Conservation (phyloP, 2,329 filamentous ascomycete species). For the Purpureocillium takamizusanense region DNA sequence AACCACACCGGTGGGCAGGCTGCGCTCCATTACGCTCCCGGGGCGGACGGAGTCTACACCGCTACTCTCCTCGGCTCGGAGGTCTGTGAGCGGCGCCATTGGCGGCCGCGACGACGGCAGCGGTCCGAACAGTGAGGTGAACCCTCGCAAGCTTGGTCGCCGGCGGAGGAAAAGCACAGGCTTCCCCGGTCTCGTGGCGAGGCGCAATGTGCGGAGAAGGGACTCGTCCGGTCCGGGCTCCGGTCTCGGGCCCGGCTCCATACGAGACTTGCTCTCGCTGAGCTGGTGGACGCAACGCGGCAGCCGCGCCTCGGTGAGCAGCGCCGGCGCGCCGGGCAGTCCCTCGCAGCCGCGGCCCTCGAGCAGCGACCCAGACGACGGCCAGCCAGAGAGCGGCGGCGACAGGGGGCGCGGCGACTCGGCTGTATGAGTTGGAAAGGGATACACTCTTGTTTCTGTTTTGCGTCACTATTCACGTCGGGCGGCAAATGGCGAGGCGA, state of each 20-base stretch:
- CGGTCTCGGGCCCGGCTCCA: constrained; percentile 33
- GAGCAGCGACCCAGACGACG: constrained; percentile 11
- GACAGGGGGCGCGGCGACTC: constrained; percentile 14
- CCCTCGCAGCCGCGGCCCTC: constrained; percentile 7
- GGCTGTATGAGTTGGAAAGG: constrained; percentile 20
- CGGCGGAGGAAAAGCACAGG: constrained; percentile 50
- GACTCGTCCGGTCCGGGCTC: constrained; percentile 27
- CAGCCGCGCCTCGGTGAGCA: constrained; percentile 6
- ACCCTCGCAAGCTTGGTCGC: constrained; percentile 23
- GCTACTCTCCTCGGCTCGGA: constrained; percentile 24
- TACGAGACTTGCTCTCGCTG: constrained; percentile 44
- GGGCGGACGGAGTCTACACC: constrained; percentile 29
- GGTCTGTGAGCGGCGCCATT: constrained; percentile 19
- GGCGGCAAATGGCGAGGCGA: constrained; percentile 4
- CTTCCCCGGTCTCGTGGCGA: constrained; percentile 51
- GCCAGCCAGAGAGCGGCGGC: constrained; percentile 2
- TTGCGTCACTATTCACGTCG: not conserved
- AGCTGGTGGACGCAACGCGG: constrained; percentile 38
- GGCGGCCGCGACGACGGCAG: constrained; percentile 8
- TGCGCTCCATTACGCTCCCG: constrained; percentile 41
- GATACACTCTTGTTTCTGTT: not conserved
- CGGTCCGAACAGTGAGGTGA: constrained; percentile 20
- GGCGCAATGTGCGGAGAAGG: constrained; percentile 30
- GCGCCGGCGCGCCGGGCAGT: constrained; percentile 4
- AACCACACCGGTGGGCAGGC: constrained; percentile 28